Conservation (phyloP, 202 grass and related monocot genomes). For the Zizania palustris region DNA sequence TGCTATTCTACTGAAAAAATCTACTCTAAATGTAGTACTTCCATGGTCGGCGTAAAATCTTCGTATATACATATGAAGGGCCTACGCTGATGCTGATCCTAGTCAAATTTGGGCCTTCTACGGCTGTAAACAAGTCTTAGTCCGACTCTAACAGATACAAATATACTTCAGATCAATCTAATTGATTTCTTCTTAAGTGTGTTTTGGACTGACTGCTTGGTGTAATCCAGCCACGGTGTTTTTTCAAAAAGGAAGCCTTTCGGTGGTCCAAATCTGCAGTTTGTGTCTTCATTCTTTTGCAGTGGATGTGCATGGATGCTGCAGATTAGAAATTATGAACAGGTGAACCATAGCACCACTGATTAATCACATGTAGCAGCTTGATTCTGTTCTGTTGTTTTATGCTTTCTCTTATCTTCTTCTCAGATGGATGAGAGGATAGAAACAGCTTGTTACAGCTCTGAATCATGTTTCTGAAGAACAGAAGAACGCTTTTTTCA, state of each 20-base stretch:
- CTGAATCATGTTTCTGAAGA: constrained; percentile 30
- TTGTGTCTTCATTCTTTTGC: constrained; percentile 1
- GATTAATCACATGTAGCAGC: neutral
- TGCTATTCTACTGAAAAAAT: no score
- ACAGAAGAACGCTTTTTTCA: constrained; percentile 14
- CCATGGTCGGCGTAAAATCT: no score
- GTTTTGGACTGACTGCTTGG: neutral
- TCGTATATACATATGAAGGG: no score
- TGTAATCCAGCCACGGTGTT: constrained; percentile 12
- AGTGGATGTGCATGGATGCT: constrained; percentile 23
- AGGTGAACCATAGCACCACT: neutral
- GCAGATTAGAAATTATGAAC: neutral
- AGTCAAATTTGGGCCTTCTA: no score
- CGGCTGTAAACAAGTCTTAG: no score
- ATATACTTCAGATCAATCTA: neutral
- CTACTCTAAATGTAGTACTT: no score
- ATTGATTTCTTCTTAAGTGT: constrained; percentile 7
- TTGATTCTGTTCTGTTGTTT: neutral
- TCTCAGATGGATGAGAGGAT: constrained; percentile 9
- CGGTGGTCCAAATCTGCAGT: constrained; percentile 6
- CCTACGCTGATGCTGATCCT: no score
- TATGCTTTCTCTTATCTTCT: neutral
- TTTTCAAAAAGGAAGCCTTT: neutral
- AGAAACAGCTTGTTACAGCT: neutral
- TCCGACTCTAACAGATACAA: no score